Percentiles rank a stretch among this genome's conserved stretches.
These are phyloP conservation scores for Metschnikowia koreensis DNA, from an alignment of 805 yeast genomes.

Conservation along the genomic window DNA sequence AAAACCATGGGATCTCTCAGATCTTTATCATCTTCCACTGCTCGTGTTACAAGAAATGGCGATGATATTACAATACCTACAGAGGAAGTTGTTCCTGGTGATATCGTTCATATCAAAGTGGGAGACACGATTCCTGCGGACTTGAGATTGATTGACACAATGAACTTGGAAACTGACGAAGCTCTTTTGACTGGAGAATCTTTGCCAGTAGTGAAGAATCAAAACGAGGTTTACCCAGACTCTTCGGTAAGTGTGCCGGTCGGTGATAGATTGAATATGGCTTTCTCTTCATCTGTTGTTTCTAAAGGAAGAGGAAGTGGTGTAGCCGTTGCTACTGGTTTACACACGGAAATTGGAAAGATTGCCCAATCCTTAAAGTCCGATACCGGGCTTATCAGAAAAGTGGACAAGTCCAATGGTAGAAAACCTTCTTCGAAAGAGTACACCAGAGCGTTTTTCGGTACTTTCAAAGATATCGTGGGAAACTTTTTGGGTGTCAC, in stretches of 20 bases:
- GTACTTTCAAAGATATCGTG: constrained; percentile 51
- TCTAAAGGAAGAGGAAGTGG: constrained; percentile 76
- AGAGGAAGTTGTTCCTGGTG: constrained; percentile 71
- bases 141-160: constrained; percentile 52
- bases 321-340: constrained; percentile 65
- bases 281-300: constrained; percentile 64
- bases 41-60: constrained; percentile 64
- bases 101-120: constrained; percentile 57
- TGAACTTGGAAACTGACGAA: constrained; percentile 71
- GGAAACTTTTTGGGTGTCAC: constrained; percentile 74
- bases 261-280: constrained; percentile 75
- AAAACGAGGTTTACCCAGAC: constrained; percentile 36
- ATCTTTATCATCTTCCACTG: constrained; percentile 67
- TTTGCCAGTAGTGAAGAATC: constrained; percentile 58
- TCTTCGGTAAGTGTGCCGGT: constrained; percentile 47
- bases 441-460: constrained; percentile 44
- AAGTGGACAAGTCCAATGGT: constrained; percentile 40
- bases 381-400: constrained; percentile 36
- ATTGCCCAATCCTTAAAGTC: constrained; percentile 48
- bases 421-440: constrained; percentile 43
- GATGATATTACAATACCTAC: constrained; percentile 55
- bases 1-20: constrained; percentile 75
- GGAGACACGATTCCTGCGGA: constrained; percentile 82
- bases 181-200: constrained; percentile 68
- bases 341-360: constrained; percentile 69